Percentiles rank a stretch among this genome's conserved stretches.
Conservation (phyloP, 768 basidiomycete species). For the Crucibulum laeve region DNA sequence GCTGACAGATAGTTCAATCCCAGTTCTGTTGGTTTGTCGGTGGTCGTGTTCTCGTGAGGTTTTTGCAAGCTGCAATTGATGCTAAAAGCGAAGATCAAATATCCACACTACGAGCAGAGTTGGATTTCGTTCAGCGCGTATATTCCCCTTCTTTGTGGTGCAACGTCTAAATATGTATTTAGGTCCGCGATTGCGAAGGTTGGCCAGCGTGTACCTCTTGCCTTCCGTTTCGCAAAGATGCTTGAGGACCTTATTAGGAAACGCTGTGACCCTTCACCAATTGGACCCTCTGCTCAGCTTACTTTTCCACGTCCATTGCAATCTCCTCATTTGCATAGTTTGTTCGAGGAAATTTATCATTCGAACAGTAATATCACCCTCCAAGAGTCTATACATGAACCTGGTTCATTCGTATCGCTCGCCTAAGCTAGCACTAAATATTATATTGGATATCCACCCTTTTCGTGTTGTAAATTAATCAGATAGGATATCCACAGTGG, state of each 20-base stretch:
- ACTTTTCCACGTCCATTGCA: constrained; percentile 31
- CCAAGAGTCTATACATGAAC: constrained; percentile 28
- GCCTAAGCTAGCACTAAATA: too few species aligned
- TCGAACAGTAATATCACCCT: constrained; percentile 21
- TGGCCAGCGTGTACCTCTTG: constrained; percentile 65
- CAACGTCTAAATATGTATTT: constrained; percentile 1
- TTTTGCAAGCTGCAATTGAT: constrained; percentile 60
- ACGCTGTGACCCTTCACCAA: constrained; percentile 29
- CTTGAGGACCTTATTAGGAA: constrained; percentile 42
- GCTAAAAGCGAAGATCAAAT: constrained; percentile 53
- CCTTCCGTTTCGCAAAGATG: constrained; percentile 57
- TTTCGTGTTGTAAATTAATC: background rate
- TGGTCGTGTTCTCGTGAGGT: constrained; percentile 63
- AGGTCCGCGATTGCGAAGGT: constrained; percentile 59
- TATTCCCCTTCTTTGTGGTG: background rate
- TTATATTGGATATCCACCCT: background rate
- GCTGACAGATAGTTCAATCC: background rate
- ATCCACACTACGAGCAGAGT: constrained; percentile 54
- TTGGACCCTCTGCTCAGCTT: constrained; percentile 21
- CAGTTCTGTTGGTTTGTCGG: constrained; percentile 70
- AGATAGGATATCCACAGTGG: too few species aligned
- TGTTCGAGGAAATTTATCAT: constrained; percentile 24
- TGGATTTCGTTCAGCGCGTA: constrained; percentile 65
- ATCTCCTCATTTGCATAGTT: constrained; percentile 20
- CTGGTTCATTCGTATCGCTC: constrained; percentile 29